A percentile compares a stretch with the other conserved stretches of the same genome.
phyloP scores from a whole-genome alignment of 768 basidiomycete species.

The Lentinula boryana region DNA sequence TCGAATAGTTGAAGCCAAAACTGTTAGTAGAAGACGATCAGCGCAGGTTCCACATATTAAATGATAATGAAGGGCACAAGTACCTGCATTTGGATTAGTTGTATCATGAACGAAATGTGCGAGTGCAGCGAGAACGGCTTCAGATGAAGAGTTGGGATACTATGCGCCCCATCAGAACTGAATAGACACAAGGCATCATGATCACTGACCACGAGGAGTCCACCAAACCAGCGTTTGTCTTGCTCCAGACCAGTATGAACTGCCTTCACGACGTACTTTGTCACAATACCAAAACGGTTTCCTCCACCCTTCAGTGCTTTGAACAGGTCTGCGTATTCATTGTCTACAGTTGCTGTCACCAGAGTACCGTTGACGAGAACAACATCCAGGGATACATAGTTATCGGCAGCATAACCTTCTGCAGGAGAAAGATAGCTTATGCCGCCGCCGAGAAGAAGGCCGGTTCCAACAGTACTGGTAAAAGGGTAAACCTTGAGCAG shows the following conservation, averaged over 20 bases:
- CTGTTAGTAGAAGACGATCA: background rate
- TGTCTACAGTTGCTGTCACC: constrained; percentile 34
- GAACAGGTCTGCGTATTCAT: constrained; percentile 37
- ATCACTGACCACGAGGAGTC: constrained; percentile 27
- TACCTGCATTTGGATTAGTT: constrained; percentile 33
- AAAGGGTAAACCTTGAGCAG: background rate
- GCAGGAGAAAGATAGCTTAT: constrained; percentile 32
- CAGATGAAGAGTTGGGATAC: constrained; percentile 32
- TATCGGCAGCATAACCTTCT: constrained; percentile 34
- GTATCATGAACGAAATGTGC: constrained; percentile 30
- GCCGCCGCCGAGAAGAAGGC: constrained; percentile 38
- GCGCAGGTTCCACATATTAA: too few relatives aligned
- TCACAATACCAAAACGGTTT: constrained; percentile 40
- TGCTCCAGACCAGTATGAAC: constrained; percentile 31
- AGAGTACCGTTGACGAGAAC: constrained; percentile 33
- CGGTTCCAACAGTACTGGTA: constrained; percentile 34
- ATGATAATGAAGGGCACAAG: background rate
- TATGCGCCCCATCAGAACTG: constrained; percentile 5
- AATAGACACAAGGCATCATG: background rate
- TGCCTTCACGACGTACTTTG: constrained; percentile 33
- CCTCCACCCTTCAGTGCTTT: constrained; percentile 38
- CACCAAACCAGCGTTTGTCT: constrained; percentile 34
- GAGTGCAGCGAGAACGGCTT: constrained; percentile 30
- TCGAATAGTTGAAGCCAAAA: background rate
- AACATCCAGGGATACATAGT: constrained; percentile 31